Evolutionary conservation across 2,329 filamentous ascomycete species (phyloP), one percentile per base, ranked within the genome.

Genomic region (Talaromyces sp.): DNA sequence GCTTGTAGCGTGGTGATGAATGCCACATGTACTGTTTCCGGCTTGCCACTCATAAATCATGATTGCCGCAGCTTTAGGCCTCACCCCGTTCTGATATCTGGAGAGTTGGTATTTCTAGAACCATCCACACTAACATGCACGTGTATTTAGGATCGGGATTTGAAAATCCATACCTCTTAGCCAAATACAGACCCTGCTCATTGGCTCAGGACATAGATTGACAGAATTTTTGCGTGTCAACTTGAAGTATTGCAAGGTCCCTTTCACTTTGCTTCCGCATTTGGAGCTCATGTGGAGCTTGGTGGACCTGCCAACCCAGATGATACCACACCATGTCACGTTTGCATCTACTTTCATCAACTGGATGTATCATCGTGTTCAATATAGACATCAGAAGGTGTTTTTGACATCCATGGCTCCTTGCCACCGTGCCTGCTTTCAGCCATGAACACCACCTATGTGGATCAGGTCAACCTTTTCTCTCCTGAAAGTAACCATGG

Each of bases 271-370:
- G 22, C 16, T 49, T 51, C 62, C 62, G 62, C 56, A 60, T 63
- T 56, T 14, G 62, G 60, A 51, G 19, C 16, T 40, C n/a, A 2
- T 35, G 30, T 19, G 61, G 61, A 51, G 24, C 35, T 22, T 30
- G 17, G 48, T 58, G 54, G 56, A 43, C 42, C 46, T 17, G 33
- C 32, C 50, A 27, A 49, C 47, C 41, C 45, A 44, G 57, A 69
- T 68, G 64, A 58, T 56, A 66, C 66, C 53, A 43, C 55, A 49
- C 36, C 43, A 65, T 67, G 67, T 68, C 53, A 69, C 68, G 64
- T 60, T 63, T 55, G 54, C 62, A 58, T 62, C 54, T 41, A 9
- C 24, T 10, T 52, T 51, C 29, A 43, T 48, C 52, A 42, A 20
- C 40, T 51, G 29, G 36, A 57, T 41, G 54, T 59, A 55, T 52